Conservation (phyloP, 106 monocot genomes). For the Apostasia ramifera region DNA sequence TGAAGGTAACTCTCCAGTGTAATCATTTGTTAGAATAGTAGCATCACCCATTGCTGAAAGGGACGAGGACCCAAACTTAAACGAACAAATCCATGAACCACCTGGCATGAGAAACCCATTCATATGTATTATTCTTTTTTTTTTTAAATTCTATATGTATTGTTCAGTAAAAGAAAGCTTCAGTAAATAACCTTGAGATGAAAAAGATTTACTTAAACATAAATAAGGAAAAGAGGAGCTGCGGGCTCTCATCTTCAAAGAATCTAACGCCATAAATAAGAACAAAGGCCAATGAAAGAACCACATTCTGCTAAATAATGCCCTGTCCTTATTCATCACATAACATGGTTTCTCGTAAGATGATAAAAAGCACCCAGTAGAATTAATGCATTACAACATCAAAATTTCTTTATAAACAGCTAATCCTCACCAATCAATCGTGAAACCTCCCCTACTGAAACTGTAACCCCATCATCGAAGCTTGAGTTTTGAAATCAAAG, state of each 20-base stretch:
- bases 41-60: conserved; percentile 29
- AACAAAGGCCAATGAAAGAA: too few relatives aligned
- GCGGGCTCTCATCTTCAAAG: too few relatives aligned
- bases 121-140: background rate
- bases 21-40: conserved; percentile 35
- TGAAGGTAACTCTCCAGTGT: conserved; percentile 21
- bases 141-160: background rate
- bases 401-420: background rate
- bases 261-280: too few relatives aligned
- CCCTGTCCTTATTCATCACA: too few relatives aligned
- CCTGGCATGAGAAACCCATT: background rate
- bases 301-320: too few relatives aligned
- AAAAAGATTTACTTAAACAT: background rate
- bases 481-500: too few relatives aligned
- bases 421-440: background rate
- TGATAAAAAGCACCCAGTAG: background rate
- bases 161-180: background rate
- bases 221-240: too few relatives aligned
- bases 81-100: background rate
- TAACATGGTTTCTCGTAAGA: background rate
- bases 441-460: too few relatives aligned
- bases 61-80: conserved; percentile 2
- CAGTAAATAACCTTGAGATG: background rate
- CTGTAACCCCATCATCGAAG: too few relatives aligned
- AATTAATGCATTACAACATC: background rate